phyloP scores from a whole-genome alignment of 2,329 filamentous ascomycete genomes.

The Trichoderma sp. region DNA sequence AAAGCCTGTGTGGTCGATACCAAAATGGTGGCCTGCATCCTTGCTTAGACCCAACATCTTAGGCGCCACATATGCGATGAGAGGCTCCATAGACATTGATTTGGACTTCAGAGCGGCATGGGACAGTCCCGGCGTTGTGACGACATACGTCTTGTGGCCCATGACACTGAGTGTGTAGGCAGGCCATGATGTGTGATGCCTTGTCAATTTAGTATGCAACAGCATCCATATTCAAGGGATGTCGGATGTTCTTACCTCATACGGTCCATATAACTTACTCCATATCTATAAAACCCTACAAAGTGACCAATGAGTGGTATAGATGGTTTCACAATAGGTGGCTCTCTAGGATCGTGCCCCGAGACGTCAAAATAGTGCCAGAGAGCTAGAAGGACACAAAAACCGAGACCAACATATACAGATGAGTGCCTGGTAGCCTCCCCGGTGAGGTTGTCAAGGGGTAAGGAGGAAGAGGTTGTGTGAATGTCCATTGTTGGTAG shows the following conservation, averaged over 20 bases:
- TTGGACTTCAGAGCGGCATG: slow-evolving; percentile 2
- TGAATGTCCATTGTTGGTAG: not conserved
- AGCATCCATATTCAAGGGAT: not conserved
- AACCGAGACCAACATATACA: not conserved
- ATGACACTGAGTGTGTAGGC: not conserved
- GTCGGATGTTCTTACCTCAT: not conserved
- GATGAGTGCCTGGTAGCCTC: not conserved
- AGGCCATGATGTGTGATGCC: not conserved
- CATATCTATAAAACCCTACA: not conserved
- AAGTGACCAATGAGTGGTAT: slow-evolving; percentile 2
- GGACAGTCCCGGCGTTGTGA: not conserved
- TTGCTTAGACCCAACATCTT: not conserved
- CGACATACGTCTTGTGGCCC: not conserved
- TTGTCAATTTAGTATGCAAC: not conserved
- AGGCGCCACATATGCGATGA: not conserved
- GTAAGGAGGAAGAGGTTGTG: not conserved
- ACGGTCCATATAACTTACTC: not conserved
- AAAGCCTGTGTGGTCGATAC: not conserved
- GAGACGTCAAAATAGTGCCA: not conserved
- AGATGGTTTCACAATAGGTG: not conserved
- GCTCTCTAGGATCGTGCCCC: not conserved
- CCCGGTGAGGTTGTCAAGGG: not conserved
- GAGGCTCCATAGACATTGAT: slow-evolving; percentile 3
- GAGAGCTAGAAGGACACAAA: not conserved
- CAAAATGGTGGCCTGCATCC: not conserved